Conservation (phyloP, 805 yeast species). For the Scheffersomyces ergatensis region DNA sequence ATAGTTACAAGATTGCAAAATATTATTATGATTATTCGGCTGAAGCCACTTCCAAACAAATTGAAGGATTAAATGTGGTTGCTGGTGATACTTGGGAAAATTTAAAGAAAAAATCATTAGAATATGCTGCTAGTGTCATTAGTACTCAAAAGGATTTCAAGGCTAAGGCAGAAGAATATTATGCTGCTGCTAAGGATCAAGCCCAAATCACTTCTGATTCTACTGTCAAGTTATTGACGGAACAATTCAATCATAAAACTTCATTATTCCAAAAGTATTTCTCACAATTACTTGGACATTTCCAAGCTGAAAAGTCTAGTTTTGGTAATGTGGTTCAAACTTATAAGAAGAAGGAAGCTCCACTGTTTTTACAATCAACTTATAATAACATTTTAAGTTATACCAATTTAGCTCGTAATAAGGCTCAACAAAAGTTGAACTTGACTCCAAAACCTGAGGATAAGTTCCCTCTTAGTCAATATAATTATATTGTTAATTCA, state of each 20-base stretch:
- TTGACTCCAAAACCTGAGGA: not conserved
- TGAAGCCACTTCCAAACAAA: conserved; percentile 7
- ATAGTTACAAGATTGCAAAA: conserved; percentile 12
- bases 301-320: not conserved
- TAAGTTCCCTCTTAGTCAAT: not conserved
- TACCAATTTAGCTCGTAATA: not conserved
- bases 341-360: conserved; percentile 4
- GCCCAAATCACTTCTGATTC: not conserved
- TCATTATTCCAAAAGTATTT: not conserved
- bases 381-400: not conserved
- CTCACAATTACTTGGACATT: not conserved
- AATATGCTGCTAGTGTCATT: not conserved
- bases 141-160: not conserved
- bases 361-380: not conserved
- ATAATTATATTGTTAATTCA: conserved; percentile 23
- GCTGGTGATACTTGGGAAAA: conserved; percentile 6
- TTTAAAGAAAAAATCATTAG: not conserved
- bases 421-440: not conserved
- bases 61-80: conserved; percentile 11
- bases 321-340: conserved; percentile 11
- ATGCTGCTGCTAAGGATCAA: not conserved
- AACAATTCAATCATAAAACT: not conserved
- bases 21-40: conserved; percentile 21
- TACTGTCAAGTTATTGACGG: not conserved
- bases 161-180: not conserved